These are phyloP conservation scores for Larix sibirica DNA, from an alignment of 83 land plant genomes.

Conservation along the genomic window DNA sequence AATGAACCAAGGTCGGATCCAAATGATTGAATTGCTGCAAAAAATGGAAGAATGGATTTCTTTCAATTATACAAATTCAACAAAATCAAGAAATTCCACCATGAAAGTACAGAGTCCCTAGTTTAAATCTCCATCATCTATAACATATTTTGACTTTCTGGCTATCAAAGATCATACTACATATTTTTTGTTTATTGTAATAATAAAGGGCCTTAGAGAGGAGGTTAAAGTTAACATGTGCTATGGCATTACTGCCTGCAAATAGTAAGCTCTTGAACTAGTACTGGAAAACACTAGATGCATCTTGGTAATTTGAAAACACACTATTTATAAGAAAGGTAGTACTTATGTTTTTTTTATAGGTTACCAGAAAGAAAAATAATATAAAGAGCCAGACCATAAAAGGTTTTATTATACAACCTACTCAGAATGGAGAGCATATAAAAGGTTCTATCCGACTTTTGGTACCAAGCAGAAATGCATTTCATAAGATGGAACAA, in stretches of 20 bases:
- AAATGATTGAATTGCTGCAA: conserved; percentile 43
- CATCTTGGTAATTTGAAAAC: background rate
- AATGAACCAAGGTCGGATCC: conserved; percentile 32
- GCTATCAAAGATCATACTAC: background rate
- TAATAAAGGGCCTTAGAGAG: no score
- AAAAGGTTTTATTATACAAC: background rate
- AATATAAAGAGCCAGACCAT: background rate
- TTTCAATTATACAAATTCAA: background rate
- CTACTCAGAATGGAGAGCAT: background rate
- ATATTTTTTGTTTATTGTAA: background rate
- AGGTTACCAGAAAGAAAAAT: background rate
- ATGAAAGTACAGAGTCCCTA: background rate
- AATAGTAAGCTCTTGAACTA: background rate
- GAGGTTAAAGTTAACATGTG: background rate
- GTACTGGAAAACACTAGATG: background rate
- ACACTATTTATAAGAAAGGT: background rate
- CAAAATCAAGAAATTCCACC: background rate
- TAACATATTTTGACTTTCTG: background rate
- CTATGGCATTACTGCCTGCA: background rate
- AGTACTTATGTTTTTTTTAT: background rate
- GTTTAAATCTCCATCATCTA: background rate
- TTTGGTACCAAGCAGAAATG: no score
- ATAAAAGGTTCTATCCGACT: background rate
- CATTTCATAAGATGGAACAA: background rate
- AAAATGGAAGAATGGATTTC: background rate